Evolutionary conservation across 2,329 filamentous ascomycete genomes (phyloP), one percentile per base, ranked within the genome.

Genomic region (Talaromyces atroroseus): DNA sequence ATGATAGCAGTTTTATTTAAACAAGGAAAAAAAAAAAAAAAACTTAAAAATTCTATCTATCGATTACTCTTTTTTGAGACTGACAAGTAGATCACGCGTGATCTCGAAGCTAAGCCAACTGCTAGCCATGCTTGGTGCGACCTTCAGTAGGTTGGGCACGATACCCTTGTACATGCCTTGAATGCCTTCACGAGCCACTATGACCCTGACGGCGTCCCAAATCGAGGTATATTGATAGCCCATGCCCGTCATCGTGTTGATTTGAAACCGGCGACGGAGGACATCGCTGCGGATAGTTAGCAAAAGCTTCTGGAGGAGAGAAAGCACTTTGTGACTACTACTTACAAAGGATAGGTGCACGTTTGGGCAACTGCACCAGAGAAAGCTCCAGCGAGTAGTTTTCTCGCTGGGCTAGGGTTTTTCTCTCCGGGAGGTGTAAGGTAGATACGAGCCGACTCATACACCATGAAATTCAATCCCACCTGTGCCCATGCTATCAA

Each of bases 191-290:
- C 95, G 85, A 48, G 82, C 75, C 54, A 96, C 72, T 65, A 99
- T 99, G 51, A 89, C 84, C 52, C 78, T 82, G 61, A 99, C 78
- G 3, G 94, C 94, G 68, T 96, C 90, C 60, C 84, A 80, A 45
- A 99, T 87, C 6, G 86, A 88, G 66, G 89, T 91, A 77, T 99
- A 99, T 70, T 92, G 85, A 74, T 96, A 97, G 51, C 94, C 94
- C 86, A 99, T 92, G 52, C 94, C 94, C 49, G 89, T 90, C 94
- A 99, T 99, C 54, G 94, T 96, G 75, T 99, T 99, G 76, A 99
- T 94, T 70, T 99, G 94, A 72, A 99, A 99, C 51, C 94, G 84
- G 59, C 94, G 86, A 32, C 94, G 89, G 54, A 99, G 80, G 2
- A 99, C 92, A 69, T 96, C 92, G 70, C 90, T 94, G 6, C 49